Evolutionary conservation across 2,329 filamentous ascomycete genomes (phyloP).

Genomic region (Talaromyces sp.): DNA sequence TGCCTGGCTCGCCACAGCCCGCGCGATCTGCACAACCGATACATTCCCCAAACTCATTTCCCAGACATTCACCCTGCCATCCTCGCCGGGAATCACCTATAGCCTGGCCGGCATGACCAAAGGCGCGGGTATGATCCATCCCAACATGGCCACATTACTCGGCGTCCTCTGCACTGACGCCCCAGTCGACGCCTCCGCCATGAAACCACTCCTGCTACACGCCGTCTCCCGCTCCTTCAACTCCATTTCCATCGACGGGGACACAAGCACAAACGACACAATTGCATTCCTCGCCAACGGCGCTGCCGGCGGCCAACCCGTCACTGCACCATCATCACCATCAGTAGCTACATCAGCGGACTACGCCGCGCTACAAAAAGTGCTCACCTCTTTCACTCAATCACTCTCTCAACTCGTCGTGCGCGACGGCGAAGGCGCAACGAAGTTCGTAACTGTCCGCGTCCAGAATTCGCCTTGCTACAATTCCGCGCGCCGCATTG

Average conservation of each 20-base stretch:
- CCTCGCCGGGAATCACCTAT: constrained; percentile 71
- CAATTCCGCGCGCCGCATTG: constrained; percentile 71
- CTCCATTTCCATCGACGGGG: constrained; percentile 92
- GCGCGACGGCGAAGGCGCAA: constrained; percentile 93
- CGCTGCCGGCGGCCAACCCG: constrained; percentile 69
- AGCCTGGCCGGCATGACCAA: constrained; percentile 93
- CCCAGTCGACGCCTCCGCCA: constrained; percentile 65
- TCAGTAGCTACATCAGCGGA: constrained; percentile 42
- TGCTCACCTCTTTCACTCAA: constrained; percentile 73
- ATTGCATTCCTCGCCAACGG: constrained; percentile 94
- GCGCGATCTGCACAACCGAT: constrained; percentile 95
- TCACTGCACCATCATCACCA: constrained; percentile 50
- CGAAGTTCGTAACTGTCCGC: constrained; percentile 93
- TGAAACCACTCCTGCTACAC: constrained; percentile 67
- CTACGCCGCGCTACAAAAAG: constrained; percentile 65
- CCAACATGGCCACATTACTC: constrained; percentile 96
- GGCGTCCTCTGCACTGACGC: constrained; percentile 91
- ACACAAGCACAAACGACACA: constrained; percentile 97
- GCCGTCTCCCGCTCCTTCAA: constrained; percentile 88
- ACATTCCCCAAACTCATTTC: constrained; percentile 96
- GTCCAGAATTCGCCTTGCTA: constrained; percentile 71
- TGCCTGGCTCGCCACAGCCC: constrained; percentile 81
- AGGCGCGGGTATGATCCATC: constrained; percentile 98
- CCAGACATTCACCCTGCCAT: constrained; percentile 77
- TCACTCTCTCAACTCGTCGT: constrained; percentile 90